Conservation (phyloP, 164 flowering plant species). For the Aristolochia contorta region DNA sequence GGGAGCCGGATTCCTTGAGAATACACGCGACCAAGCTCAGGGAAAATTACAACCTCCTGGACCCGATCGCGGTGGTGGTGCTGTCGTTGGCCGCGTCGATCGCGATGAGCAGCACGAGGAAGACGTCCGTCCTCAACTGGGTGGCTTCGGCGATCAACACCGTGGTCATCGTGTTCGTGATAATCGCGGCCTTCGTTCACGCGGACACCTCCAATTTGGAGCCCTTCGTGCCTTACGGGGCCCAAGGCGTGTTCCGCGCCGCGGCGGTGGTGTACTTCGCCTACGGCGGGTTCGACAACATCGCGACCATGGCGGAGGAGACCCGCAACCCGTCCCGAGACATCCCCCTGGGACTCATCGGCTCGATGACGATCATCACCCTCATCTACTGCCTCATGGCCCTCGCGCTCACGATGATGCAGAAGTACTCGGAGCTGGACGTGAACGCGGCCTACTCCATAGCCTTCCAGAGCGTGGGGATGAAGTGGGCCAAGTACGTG, state of each 20-base stretch:
- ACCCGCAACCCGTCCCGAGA: constrained; percentile 58
- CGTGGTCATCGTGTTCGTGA: constrained; percentile 19
- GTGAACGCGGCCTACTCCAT: constrained; percentile 57
- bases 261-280: constrained; percentile 35
- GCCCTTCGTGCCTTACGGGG: constrained; percentile 22
- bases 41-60: constrained; percentile 23
- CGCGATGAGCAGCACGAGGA: constrained; percentile 24
- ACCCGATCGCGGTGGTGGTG: constrained; percentile 29
- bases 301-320: constrained; percentile 90
- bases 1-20: constrained; percentile 21
- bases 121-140: constrained; percentile 29
- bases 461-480: constrained; percentile 59
- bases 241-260: constrained; percentile 24
- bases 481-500: constrained; percentile 74
- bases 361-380: constrained; percentile 64
- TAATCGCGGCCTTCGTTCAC: constrained; percentile 26
- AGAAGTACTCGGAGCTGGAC: constrained; percentile 55
- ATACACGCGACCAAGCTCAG: constrained; percentile 13
- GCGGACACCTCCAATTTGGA: constrained; percentile 18
- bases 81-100: constrained; percentile 12
- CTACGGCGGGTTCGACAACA: constrained; percentile 56
- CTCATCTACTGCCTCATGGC: constrained; percentile 73
- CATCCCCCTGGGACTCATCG: constrained; percentile 65
- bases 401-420: constrained; percentile 51
- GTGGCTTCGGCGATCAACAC: constrained; percentile 19